These are phyloP conservation scores for Alternaria triticina DNA, from an alignment of 2,329 filamentous ascomycete species.

Conservation along the genomic window DNA sequence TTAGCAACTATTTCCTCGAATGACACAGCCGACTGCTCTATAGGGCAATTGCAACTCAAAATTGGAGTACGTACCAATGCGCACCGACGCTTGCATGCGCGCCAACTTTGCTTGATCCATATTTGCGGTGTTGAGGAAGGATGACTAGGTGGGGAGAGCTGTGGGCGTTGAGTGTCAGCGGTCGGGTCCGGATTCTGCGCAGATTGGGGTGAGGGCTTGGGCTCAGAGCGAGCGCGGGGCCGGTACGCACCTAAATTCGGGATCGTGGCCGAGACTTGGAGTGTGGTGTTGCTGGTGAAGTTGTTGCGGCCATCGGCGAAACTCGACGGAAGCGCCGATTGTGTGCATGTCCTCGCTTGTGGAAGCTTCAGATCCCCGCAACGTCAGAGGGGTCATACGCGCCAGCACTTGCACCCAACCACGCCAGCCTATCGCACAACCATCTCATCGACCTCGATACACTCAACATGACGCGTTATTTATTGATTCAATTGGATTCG, in stretches of 20 bases:
- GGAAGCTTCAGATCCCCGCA: conserved; percentile 20
- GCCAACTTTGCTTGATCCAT: conserved; percentile 56
- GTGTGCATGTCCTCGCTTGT: conserved; percentile 33
- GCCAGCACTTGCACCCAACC: neutral
- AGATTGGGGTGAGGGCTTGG: neutral
- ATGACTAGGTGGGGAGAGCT: conserved; percentile 29
- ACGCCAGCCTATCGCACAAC: neutral
- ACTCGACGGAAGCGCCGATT: conserved; percentile 32
- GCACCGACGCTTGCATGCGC: conserved; percentile 53
- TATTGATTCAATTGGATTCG: neutral
- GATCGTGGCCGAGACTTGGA: conserved; percentile 33
- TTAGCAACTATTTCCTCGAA: conserved; percentile 27
- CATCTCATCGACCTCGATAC: neutral
- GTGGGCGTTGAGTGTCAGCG: conserved; percentile 24
- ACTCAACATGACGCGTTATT: neutral
- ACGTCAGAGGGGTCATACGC: conserved; percentile 14
- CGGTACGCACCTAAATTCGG: conserved; percentile 35
- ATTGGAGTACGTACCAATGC: conserved; percentile 48
- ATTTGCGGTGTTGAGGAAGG: conserved; percentile 45
- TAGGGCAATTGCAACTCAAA: neutral
- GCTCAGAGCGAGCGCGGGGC: conserved; percentile 12
- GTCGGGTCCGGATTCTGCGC: conserved; percentile 18
- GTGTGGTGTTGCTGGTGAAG: conserved; percentile 34
- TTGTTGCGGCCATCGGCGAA: conserved; percentile 33
- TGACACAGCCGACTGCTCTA: conserved; percentile 8